A percentile compares a stretch with the other conserved stretches of the same genome.
Evolutionary conservation across 176 grass and related monocot species (phyloP).

Genomic region (Puya raimondii): DNA sequence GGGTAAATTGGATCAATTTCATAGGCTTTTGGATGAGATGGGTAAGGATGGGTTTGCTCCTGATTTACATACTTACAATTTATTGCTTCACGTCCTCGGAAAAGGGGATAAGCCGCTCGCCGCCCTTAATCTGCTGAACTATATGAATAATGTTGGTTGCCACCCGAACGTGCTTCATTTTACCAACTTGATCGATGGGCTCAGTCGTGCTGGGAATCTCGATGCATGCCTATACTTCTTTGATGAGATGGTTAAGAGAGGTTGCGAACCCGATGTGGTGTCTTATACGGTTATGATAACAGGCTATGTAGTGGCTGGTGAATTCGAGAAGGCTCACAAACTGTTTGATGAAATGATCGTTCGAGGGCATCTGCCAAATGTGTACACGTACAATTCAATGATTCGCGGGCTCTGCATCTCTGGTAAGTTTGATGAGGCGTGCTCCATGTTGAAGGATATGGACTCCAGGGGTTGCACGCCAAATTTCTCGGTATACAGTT

Average conservation of each 20-base stretch:
- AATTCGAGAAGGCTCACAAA: conserved; percentile 58
- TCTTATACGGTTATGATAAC: conserved; percentile 90
- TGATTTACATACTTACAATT: conserved; percentile 81
- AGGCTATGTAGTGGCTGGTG: conserved; percentile 60
- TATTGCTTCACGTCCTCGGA: conserved; percentile 84
- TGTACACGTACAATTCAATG: conserved; percentile 86
- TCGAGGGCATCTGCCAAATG: conserved; percentile 79
- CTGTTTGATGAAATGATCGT: conserved; percentile 76
- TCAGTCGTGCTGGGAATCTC: conserved; percentile 79
- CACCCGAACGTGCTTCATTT: conserved; percentile 81
- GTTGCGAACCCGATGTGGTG: conserved; percentile 68
- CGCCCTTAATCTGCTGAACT: conserved; percentile 84
- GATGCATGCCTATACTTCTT: conserved; percentile 95
- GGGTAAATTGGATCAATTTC: conserved; percentile 76
- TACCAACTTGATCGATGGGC: conserved; percentile 90
- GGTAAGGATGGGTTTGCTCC: conserved; percentile 53
- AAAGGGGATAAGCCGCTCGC: conserved; percentile 90
- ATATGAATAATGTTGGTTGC: conserved; percentile 81
- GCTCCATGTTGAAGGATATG: conserved; percentile 81
- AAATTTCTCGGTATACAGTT: conserved; percentile 85
- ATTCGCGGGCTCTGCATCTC: conserved; percentile 56
- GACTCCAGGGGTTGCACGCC: conserved; percentile 62
- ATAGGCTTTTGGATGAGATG: conserved; percentile 83
- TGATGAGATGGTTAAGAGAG: conserved; percentile 92
- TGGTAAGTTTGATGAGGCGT: conserved; percentile 80